Base-by-base conservation (phyloP, 805 yeast species). In the Isabelozyma gotoi region DNA sequence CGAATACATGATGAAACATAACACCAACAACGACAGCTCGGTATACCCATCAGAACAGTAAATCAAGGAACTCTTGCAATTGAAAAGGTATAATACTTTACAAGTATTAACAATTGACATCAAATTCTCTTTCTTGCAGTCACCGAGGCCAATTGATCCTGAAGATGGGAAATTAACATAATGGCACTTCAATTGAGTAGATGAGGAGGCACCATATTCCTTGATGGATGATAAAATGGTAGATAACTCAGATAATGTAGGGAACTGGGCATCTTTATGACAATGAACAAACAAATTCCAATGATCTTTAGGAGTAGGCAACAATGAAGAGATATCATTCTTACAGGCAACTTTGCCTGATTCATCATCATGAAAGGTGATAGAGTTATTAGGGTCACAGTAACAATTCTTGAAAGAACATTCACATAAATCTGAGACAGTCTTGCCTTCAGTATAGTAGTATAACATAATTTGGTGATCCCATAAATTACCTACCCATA, bases 31-130 rank as follows among this genome's bases (percentile, higher is more conserved):
- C 4, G 96, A 81, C 40, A 91, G 85, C 57, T 90, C 97, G 0
- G 97, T 88, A 62, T 91, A 92, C 0, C 98, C 98, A 64, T 92
- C 97, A 2, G 87, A 78, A 56, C 96, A 89, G 58, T 81, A 84
- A 7, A 91, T 68, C 46, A 91, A 71, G 0, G 81, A 67, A 3
- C 80, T 74, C 40, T 70, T 45, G 2, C 51, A 57, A 17, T 44
- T 53, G 7, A 65, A 58, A 3, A 67, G 49, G 47, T 81, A 82
- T 14, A 90, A 65, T 33, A 85, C 65, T 59, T 85, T 87, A 62
- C 94, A 82, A 15, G 85, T 68, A 49, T 84, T 84, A 41, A 88
- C 71, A 27, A 90, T 76, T 6, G 86, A 74, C 18, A 77, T 67
- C 36, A 89, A 69, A 51, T 82, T 85, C 3, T 81, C 78, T 34